phyloP scores from a whole-genome alignment of 2,329 filamentous ascomycete genomes.

The Botrytis pseudocinerea region DNA sequence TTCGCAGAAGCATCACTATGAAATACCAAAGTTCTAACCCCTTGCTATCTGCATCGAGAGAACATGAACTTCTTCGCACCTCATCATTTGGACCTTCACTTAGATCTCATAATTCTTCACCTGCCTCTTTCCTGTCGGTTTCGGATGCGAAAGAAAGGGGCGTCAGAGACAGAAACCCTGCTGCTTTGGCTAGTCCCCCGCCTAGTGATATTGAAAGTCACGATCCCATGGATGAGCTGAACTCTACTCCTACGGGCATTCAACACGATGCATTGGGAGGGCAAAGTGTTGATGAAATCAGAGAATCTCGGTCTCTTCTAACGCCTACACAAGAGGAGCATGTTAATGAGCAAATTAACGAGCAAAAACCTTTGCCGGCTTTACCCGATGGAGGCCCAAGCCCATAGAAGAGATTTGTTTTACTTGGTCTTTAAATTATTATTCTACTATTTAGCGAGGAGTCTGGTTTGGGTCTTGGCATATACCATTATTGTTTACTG shows the following conservation, averaged over 20 bases:
- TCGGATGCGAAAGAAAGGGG: slow-evolving; percentile 5
- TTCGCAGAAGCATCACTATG: slow-evolving; percentile 21
- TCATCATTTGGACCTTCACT: slow-evolving; percentile 17
- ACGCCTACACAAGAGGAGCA: not conserved
- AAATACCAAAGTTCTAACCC: slow-evolving; percentile 12
- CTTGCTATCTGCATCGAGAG: slow-evolving; percentile 7
- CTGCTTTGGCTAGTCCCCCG: slow-evolving; percentile 9
- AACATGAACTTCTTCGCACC: slow-evolving; percentile 17
- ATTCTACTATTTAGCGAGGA: slow-evolving; percentile 15
- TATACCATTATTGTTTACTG: not conserved
- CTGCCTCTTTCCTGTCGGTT: slow-evolving; percentile 16
- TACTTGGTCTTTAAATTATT: not conserved
- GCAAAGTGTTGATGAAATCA: not conserved
- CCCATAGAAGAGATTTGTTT: not conserved
- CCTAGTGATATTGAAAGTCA: slow-evolving; percentile 8
- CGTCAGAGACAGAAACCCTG: not conserved
- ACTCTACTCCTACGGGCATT: not conserved
- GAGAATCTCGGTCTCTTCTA: not conserved
- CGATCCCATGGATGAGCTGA: slow-evolving; percentile 16
- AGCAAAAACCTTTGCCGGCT: slow-evolving; percentile 10
- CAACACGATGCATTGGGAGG: not conserved
- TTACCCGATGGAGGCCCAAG: not conserved
- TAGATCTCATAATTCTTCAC: slow-evolving; percentile 9
- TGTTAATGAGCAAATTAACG: not conserved
- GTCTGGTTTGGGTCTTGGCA: slow-evolving; percentile 11